phyloP scores from a whole-genome alignment of 2,329 filamentous ascomycete species.

The Phialophora tarda region DNA sequence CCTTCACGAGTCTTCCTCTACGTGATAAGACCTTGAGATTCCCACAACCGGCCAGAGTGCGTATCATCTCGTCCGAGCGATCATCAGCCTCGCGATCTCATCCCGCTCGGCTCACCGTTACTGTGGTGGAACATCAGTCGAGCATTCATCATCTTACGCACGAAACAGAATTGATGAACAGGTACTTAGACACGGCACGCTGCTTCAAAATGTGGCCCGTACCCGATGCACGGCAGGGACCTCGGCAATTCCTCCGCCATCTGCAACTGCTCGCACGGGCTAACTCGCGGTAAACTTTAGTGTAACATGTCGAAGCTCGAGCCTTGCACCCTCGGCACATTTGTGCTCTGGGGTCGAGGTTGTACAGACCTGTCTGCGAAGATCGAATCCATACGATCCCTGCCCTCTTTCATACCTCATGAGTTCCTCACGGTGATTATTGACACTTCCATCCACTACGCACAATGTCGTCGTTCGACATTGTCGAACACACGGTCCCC shows the following conservation, averaged over 20 bases:
- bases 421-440: slow-evolving; percentile 7
- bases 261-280: neutral
- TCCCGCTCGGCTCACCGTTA: neutral
- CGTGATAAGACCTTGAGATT: neutral
- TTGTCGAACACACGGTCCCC: slow-evolving; percentile 56
- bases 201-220: neutral
- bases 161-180: neutral
- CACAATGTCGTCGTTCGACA: slow-evolving; percentile 47
- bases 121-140: neutral
- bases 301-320: neutral
- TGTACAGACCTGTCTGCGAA: neutral
- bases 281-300: neutral
- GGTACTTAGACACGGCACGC: neutral
- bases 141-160: neutral
- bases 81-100: neutral
- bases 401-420: neutral
- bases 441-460: neutral
- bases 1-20: neutral
- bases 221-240: slow-evolving; percentile 1
- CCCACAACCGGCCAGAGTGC: neutral
- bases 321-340: neutral
- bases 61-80: neutral
- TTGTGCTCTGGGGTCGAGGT: neutral
- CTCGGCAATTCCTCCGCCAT: slow-evolving; percentile 7
- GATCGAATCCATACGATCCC: neutral